Percentiles rank a stretch among this genome's conserved stretches.
phyloP scores from a whole-genome alignment of 305 asterid species.

The Salvia sclarea region DNA sequence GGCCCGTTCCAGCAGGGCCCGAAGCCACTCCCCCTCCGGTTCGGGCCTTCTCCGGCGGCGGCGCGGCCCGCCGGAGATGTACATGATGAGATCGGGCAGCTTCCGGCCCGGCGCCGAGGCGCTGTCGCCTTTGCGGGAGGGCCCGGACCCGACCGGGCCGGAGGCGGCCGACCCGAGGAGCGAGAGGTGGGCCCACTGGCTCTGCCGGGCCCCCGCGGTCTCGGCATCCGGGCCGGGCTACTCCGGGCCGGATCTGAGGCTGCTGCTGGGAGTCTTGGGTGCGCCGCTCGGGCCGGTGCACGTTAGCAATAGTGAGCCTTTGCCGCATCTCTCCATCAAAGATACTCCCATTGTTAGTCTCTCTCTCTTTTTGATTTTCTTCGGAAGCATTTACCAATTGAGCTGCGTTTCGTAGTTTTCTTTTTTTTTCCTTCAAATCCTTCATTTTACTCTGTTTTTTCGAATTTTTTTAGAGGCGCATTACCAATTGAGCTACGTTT shows the following conservation, averaged over 20 bases:
- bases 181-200: conserved; percentile 77
- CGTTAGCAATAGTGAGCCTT: conserved; percentile 65
- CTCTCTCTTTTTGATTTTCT: no score
- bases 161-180: conserved; percentile 49
- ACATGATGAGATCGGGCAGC: conserved; percentile 61
- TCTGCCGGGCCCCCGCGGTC: conserved; percentile 70
- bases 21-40: conserved; percentile 63
- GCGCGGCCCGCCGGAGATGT: conserved; percentile 39
- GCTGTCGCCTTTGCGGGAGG: conserved; percentile 78
- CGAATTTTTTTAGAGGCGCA: no score
- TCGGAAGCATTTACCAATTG: no score
- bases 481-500: no score
- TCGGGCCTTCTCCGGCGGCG: conserved; percentile 53
- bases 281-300: conserved; percentile 93
- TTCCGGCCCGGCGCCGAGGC: conserved; percentile 54
- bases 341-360: conserved; percentile 74
- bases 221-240: conserved; percentile 45
- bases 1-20: conserved; percentile 53
- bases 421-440: no score
- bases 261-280: conserved; percentile 84
- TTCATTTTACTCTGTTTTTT: no score
- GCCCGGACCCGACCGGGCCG: conserved; percentile 78
- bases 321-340: conserved; percentile 80
- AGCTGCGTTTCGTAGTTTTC: no score
- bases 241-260: conserved; percentile 77